Percentiles rank a stretch among this genome's conserved stretches.
These are phyloP conservation scores for Colletotrichum musae DNA, from an alignment of 2,329 filamentous ascomycete genomes.

Conservation along the genomic window DNA sequence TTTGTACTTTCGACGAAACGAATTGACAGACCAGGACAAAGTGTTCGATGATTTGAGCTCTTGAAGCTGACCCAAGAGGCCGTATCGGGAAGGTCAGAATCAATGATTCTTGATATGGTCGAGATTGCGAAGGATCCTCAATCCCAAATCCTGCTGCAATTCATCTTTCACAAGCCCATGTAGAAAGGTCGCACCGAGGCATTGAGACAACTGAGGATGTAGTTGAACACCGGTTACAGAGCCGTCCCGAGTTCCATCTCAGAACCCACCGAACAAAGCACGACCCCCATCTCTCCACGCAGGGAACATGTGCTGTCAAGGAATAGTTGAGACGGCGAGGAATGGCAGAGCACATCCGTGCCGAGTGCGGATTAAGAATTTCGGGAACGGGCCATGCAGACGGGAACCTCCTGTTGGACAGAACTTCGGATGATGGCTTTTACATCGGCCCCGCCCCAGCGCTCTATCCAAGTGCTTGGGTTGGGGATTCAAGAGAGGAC, in stretches of 20 bases:
- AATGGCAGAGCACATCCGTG: neutral
- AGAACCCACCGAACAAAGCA: neutral
- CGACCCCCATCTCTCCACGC: slow-evolving; percentile 4
- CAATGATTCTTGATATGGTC: too few relatives aligned
- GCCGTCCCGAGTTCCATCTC: slow-evolving; percentile 11
- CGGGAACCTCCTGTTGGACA: slow-evolving; percentile 17
- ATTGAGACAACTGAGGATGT: slow-evolving; percentile 17
- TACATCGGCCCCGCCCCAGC: slow-evolving; percentile 19
- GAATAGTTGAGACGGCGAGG: neutral
- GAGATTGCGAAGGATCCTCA: too few relatives aligned
- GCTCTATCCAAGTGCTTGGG: neutral
- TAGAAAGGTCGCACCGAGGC: slow-evolving; percentile 1
- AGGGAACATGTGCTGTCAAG: slow-evolving; percentile 1
- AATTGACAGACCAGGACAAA: too few relatives aligned
- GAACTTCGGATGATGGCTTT: slow-evolving; percentile 35
- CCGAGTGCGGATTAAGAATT: slow-evolving; percentile 29
- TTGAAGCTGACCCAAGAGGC: too few relatives aligned
- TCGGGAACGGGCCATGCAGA: slow-evolving; percentile 27
- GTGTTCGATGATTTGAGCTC: too few relatives aligned
- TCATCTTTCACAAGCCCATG: neutral
- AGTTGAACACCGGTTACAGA: neutral
- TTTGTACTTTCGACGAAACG: too few relatives aligned
- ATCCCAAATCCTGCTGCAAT: too few relatives aligned
- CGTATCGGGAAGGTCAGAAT: too few relatives aligned
- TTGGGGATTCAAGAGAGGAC: too few relatives aligned